Evolutionary conservation across 805 yeast species (phyloP).

Genomic region (Yarrowia alimentaria): DNA sequence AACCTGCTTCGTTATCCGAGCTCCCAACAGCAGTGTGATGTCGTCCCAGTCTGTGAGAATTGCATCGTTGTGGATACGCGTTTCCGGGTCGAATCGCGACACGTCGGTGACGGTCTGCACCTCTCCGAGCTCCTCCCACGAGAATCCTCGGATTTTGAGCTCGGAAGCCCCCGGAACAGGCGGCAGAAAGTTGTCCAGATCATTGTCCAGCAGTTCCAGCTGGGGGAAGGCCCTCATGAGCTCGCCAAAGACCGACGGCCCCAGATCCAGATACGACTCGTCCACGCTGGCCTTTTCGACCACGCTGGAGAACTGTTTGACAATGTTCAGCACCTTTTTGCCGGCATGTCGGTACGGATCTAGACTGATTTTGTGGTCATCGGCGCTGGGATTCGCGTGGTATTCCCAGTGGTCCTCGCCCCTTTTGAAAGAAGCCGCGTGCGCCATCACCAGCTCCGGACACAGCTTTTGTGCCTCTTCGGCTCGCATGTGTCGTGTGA

Average conservation of each 20-base stretch:
- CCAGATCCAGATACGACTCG: slow-evolving; percentile 85
- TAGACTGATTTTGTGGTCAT: slow-evolving; percentile 74
- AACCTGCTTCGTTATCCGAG: slow-evolving; percentile 54
- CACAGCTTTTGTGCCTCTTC: slow-evolving; percentile 71
- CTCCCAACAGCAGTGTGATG: slow-evolving; percentile 62
- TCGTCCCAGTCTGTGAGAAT: slow-evolving; percentile 74
- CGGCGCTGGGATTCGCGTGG: slow-evolving; percentile 52
- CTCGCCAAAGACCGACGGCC: slow-evolving; percentile 54
- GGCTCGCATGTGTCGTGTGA: slow-evolving; percentile 71
- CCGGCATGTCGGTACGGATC: slow-evolving; percentile 92
- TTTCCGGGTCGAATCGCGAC: slow-evolving; percentile 5
- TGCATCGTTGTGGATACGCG: slow-evolving; percentile 11
- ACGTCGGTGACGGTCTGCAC: slow-evolving; percentile 5
- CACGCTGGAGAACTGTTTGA: slow-evolving; percentile 58
- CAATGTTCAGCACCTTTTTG: slow-evolving; percentile 67
- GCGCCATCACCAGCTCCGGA: slow-evolving; percentile 72
- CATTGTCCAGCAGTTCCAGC: slow-evolving; percentile 34
- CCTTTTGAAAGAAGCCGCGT: slow-evolving; percentile 88
- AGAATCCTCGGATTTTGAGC: slow-evolving; percentile 8
- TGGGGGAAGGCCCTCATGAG: slow-evolving; percentile 51
- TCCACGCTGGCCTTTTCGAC: slow-evolving; percentile 96
- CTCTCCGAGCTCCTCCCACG: slow-evolving; percentile 11
- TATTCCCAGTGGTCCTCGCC: slow-evolving; percentile 87
- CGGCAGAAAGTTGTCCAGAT: slow-evolving; percentile 44
- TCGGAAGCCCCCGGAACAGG: slow-evolving; percentile 42